Conservation (phyloP, 202 grass and related monocot species). For the Zoysia matrella region DNA sequence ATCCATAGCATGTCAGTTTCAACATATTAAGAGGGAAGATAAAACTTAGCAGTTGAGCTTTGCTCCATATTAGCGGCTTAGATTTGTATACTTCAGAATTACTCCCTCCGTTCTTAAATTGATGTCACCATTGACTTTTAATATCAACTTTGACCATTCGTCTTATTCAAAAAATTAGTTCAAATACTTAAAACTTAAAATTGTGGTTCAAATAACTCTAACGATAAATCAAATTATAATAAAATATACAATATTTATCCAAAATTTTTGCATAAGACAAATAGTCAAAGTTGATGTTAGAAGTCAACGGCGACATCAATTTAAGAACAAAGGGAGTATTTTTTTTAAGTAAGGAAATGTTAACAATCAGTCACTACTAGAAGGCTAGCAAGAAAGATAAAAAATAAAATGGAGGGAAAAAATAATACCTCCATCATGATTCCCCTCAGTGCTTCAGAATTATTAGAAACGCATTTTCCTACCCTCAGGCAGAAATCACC, state of each 20-base stretch:
- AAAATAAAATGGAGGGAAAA: neutral
- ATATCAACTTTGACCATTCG: too few species aligned
- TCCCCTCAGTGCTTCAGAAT: constrained; percentile 73
- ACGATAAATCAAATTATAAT: too few species aligned
- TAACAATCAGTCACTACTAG: constrained; percentile 6
- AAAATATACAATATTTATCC: too few species aligned
- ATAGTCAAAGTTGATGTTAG: too few species aligned
- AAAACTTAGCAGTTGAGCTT: neutral
- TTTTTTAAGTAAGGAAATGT: constrained; percentile 25
- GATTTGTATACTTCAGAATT: neutral
- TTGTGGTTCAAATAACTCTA: too few species aligned
- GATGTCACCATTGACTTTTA: too few species aligned
- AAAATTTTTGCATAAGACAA: too few species aligned
- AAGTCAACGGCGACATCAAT: too few species aligned
- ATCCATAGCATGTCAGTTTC: constrained; percentile 26
- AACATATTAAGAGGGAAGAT: neutral
- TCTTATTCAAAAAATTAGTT: too few species aligned
- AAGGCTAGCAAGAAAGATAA: neutral
- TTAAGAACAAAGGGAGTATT: neutral
- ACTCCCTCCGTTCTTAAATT: too few species aligned
- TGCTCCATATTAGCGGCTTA: constrained; percentile 12
- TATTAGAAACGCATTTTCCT: constrained; percentile 83
- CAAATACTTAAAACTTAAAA: too few species aligned
- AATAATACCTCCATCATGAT: constrained; percentile 91
- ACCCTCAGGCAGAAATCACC: constrained; percentile 88